These are phyloP conservation scores for Sanghuangporus sanghuang DNA, from an alignment of 1,284 basidiomycete species.

Conservation along the genomic window DNA sequence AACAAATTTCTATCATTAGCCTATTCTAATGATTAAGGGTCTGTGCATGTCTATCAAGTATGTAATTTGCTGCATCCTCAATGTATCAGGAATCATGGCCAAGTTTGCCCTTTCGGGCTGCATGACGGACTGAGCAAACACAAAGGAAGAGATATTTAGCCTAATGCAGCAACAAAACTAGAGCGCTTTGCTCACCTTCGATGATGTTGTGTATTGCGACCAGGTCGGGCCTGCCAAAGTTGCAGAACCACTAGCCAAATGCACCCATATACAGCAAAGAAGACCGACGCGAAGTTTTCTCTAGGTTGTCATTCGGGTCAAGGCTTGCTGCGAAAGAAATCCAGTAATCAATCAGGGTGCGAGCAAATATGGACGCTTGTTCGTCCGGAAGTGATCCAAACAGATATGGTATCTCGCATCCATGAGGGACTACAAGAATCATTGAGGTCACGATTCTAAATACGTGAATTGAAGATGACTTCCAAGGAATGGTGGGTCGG, in stretches of 20 bases:
- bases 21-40: neutral
- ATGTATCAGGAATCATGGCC: constrained; percentile 34
- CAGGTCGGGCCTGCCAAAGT: constrained; percentile 31
- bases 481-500: constrained; percentile 23
- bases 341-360: constrained; percentile 45
- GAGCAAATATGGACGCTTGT: constrained; percentile 30
- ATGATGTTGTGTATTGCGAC: constrained; percentile 26
- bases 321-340: constrained; percentile 44
- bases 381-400: constrained; percentile 28
- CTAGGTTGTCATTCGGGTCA: constrained; percentile 44
- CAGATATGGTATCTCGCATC: constrained; percentile 36
- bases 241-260: neutral
- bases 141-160: neutral
- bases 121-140: constrained; percentile 28
- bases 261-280: neutral
- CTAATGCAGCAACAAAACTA: neutral
- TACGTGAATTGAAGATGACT: neutral
- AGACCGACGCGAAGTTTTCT: constrained; percentile 21
- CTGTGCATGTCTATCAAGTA: constrained; percentile 29
- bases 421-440: constrained; percentile 32
- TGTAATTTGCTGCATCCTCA: constrained; percentile 30
- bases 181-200: constrained; percentile 23
- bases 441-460: neutral
- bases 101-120: constrained; percentile 34
- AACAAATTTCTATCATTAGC: neutral